A percentile compares a stretch with the other conserved stretches of the same genome.
Conservation (phyloP, 192 early-diverging fungal species). For the Linnemannia exigua region DNA sequence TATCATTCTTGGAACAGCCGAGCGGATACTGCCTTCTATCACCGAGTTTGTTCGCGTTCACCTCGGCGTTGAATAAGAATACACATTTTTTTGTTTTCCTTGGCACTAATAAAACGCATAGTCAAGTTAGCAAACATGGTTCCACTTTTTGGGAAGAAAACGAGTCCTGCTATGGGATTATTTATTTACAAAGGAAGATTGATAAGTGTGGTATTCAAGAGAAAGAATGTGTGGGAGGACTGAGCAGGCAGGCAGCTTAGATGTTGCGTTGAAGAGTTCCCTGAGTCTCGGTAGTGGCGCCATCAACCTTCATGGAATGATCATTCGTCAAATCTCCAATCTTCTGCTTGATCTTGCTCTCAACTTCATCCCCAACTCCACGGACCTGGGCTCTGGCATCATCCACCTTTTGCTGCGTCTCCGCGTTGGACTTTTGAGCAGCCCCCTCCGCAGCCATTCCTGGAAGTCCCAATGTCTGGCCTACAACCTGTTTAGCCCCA, state of each 20-base stretch:
- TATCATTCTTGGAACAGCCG: conserved; percentile 63
- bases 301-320: not conserved
- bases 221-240: not conserved
- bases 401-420: not conserved
- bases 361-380: not conserved
- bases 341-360: not conserved
- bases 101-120: conserved; percentile 6
- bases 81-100: conserved; percentile 2
- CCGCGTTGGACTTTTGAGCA: not conserved
- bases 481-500: not conserved
- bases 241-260: not conserved
- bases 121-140: not conserved
- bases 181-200: not conserved
- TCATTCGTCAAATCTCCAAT: not conserved
- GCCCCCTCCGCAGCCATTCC: not conserved
- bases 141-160: not conserved
- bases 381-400: not conserved
- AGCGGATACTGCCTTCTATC: conserved; percentile 61
- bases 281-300: not conserved
- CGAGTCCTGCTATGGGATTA: too few species aligned
- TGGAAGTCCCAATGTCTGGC: not conserved
- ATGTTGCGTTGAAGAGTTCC: not conserved
- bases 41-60: conserved; percentile 57
- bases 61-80: conserved; percentile 38
- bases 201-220: not conserved